Evolutionary conservation across 2,329 filamentous ascomycete species (phyloP), one percentile per base, ranked within the genome.

Genomic region (Herpotrichia juniperi): DNA sequence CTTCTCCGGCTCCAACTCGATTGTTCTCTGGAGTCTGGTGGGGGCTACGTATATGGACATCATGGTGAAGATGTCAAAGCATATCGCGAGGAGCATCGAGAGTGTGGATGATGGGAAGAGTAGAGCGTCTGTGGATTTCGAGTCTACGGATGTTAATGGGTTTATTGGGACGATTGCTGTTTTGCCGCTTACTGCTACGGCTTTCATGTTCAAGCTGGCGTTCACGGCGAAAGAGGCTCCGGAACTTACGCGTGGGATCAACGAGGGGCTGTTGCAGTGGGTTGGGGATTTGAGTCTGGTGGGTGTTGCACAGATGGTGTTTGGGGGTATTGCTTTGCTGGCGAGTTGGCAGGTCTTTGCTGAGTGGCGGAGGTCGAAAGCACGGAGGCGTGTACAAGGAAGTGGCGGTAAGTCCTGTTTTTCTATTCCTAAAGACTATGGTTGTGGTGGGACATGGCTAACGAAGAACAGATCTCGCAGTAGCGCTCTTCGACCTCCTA

Each of bases 191-290:
- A 75, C 80, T 2, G 69, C 78, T 9, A 78, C 82, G 14, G 89
- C 90, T 0, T 82, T 94, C 19, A 80, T 87, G 3, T 99, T 97
- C 80, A 99, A 99, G 75, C 77, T 97, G 21, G 87, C 88, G 1
- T 97, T 97, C 68, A 94, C 92, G 0, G 83, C 86, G 42, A 87
- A 91, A 48, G 94, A 97, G 72, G 90, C 93, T 0, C 93, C 93
- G 0, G 94, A 97, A 71, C 80, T 96, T 17, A 73, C 77, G 8
- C 69, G 61, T 11, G 72, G 72, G 17, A 70, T 80, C 4, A 63
- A 67, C 54, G 58, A 63, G n/a, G 55, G 74, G 0, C 68, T 79
- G 26, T 73, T 86, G 16, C 70, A 81, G 19, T 76, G 74, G 43
- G 78, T 86, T 12, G 82, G 68, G 16, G 57, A 48, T 8, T 35